Conservation (phyloP, 352 stramenopile genomes). For the Globisporangium recalcitrans region DNA sequence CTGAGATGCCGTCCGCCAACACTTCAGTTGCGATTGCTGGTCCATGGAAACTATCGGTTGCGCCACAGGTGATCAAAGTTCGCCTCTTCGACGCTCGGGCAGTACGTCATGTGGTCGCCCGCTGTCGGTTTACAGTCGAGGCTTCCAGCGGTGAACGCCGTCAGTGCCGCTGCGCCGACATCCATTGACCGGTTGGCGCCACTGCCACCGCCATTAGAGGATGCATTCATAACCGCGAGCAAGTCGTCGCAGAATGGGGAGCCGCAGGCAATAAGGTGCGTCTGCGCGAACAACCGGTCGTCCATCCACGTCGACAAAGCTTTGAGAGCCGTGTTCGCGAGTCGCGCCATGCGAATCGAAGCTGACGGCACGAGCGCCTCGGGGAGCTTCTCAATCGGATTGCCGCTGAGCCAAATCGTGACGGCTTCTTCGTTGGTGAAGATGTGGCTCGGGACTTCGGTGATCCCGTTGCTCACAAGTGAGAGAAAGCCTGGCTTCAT, state of each 20-base stretch:
- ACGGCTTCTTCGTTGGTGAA: conserved; percentile 14
- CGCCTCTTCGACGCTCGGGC: conserved; percentile 12
- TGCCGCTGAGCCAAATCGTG: conserved; percentile 17
- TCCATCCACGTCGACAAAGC: conserved; percentile 13
- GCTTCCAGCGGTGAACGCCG: conserved; percentile 1
- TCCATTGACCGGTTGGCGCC: too few species aligned
- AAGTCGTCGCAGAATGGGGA: conserved; percentile 12
- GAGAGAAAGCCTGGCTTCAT: conserved; percentile 22
- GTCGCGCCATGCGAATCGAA: conserved; percentile 9
- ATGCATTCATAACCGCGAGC: background rate
- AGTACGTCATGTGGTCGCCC: conserved; percentile 17
- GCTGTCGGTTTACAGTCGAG: conserved; percentile 4
- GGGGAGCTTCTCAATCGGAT: conserved; percentile 22
- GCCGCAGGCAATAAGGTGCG: background rate
- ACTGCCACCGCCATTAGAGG: too few species aligned
- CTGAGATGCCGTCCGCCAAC: background rate
- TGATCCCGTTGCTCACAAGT: conserved; percentile 20
- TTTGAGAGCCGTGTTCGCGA: conserved; percentile 8
- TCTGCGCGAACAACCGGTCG: conserved; percentile 7
- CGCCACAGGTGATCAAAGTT: background rate
- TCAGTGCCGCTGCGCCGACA: background rate
- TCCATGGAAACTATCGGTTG: background rate
- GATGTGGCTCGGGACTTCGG: conserved; percentile 6
- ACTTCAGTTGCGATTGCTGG: background rate
- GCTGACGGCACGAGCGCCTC: conserved; percentile 8